phyloP scores from a whole-genome alignment of 1,139 yeast genomes.

The Yamadazyma triangularis region DNA sequence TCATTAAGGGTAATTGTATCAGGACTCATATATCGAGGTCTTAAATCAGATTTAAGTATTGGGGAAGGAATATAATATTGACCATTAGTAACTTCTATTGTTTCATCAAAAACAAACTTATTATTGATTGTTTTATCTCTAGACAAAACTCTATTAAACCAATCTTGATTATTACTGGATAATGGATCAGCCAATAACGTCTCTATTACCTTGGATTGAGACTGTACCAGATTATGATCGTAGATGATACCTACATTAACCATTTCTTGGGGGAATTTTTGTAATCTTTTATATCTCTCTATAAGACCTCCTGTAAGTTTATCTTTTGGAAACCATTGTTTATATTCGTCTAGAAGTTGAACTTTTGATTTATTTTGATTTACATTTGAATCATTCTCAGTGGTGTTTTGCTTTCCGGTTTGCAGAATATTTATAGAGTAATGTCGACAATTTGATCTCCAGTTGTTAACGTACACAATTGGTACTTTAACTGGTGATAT shows the following conservation, averaged over 20 bases:
- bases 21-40: slow-evolving; percentile 22
- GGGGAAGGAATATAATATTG: slow-evolving; percentile 30
- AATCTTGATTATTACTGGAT: slow-evolving; percentile 24
- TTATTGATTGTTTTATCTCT: slow-evolving; percentile 19
- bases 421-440: not conserved
- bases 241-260: slow-evolving; percentile 30
- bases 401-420: not conserved
- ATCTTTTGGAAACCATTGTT: slow-evolving; percentile 26
- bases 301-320: slow-evolving; percentile 14
- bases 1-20: slow-evolving; percentile 19
- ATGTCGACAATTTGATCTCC: not conserved
- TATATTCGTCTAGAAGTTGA: slow-evolving; percentile 13
- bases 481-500: too few species aligned
- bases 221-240: slow-evolving; percentile 16
- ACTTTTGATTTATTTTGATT: slow-evolving; percentile 2
- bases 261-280: slow-evolving; percentile 11
- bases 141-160: slow-evolving; percentile 25
- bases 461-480: too few species aligned
- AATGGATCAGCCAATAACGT: slow-evolving; percentile 40
- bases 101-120: slow-evolving; percentile 14
- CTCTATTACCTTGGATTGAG: slow-evolving; percentile 28
- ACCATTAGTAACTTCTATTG: not conserved
- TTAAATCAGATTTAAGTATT: slow-evolving; percentile 22
- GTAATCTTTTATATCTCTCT: slow-evolving; percentile 12
- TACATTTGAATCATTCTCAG: not conserved